Evolutionary conservation across 2,329 filamentous ascomycete species (phyloP).

Genomic region (Ophiostoma ulmi): DNA sequence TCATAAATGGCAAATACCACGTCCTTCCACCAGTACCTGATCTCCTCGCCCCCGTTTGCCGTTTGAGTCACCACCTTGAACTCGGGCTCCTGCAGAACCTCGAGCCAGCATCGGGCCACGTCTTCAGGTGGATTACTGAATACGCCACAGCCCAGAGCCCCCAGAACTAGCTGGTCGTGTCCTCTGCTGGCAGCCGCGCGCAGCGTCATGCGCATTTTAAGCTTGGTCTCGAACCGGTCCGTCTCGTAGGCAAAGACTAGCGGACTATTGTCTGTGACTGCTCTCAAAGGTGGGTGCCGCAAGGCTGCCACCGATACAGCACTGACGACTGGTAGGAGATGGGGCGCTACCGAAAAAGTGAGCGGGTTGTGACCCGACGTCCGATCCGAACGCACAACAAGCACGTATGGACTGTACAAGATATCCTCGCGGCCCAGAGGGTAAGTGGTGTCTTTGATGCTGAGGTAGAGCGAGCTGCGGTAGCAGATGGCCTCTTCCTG

Average conservation of each 20-base stretch:
- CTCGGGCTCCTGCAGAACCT: constrained; percentile 56
- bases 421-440: constrained; percentile 29
- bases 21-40: constrained; percentile 57
- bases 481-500: constrained; percentile 68
- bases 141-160: constrained; percentile 64
- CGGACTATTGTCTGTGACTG: constrained; percentile 17
- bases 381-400: constrained; percentile 31
- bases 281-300: constrained; percentile 22
- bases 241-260: constrained; percentile 38
- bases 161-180: constrained; percentile 58
- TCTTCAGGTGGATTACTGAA: constrained; percentile 58
- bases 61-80: constrained; percentile 37
- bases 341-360: not conserved
- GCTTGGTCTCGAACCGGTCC: constrained; percentile 51
- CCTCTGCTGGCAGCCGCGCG: constrained; percentile 52
- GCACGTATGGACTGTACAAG: constrained; percentile 35
- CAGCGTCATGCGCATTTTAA: constrained; percentile 58
- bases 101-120: constrained; percentile 57
- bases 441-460: constrained; percentile 37
- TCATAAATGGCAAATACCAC: constrained; percentile 61
- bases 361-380: constrained; percentile 28
- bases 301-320: constrained; percentile 58
- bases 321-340: constrained; percentile 47
- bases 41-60: constrained; percentile 3
- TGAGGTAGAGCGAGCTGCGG: constrained; percentile 51